Evolutionary conservation across 768 basidiomycete genomes (phyloP), one percentile per base, ranked within the genome.

Genomic region (Rhodotorula sphaerocarpa): DNA sequence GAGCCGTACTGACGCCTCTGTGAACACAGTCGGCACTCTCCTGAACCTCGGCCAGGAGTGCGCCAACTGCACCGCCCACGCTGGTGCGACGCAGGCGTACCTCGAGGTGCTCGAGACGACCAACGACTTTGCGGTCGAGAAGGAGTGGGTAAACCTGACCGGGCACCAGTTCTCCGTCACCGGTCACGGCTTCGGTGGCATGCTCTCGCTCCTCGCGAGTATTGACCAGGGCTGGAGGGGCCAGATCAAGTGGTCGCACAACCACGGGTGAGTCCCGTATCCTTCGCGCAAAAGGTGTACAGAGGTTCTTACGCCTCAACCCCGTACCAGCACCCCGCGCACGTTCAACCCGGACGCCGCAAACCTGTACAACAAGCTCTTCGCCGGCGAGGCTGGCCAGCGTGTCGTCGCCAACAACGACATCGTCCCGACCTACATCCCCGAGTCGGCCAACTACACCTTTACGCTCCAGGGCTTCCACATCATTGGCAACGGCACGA

Each of bases 361-460:
- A 4, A 27, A 45, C n/a, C 46, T 70, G 14, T 61, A 58, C 63
- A 70, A 70, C 59, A 57, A 54, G n/a, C 66, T 71, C 42, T 71
- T 52, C 61, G 55, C 25, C 28, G 71, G 71, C 23, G 67, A 72
- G 60, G 69, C 71, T 1, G 55, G 63, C 25, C 70, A 70, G 66
- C 65, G 71, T 2, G 57, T 58, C 23, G 70, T 72, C 39, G 67
- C 67, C 47, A 72, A 72, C 63, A n/a, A 69, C 47, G 71, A 72
- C 52, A 43, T 47, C 9, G 55, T 66, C 43, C 65, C 67, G 18
- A 56, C 43, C 10, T 55, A 63, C 60, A 72, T 72, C 51, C 70
- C 70, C 42, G 70, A 60, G 43, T 46, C 44, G 6, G 65, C 54
- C 21, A 57, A 69, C 57, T 72, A 72, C 59, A 65, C 59, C 3